Evolutionary conservation across 768 basidiomycete genomes (phyloP), one percentile per base, ranked within the genome.

Genomic region (Trametes maxima): DNA sequence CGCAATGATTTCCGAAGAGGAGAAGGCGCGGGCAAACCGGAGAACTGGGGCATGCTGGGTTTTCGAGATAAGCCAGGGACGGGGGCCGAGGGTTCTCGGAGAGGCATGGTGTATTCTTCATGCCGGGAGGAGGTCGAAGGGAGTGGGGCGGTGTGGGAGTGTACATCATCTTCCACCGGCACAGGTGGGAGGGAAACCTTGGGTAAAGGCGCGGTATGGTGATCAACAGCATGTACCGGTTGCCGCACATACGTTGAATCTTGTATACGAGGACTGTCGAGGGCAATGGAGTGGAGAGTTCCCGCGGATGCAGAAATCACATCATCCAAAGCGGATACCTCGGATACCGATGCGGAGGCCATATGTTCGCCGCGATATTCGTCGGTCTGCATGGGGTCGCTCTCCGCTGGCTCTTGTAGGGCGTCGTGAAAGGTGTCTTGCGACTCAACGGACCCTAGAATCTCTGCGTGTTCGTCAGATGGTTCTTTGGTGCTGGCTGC

Each of bases 1-100:
- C 83, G 82, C 62, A 83, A 80, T 0, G 88, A 89, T 74, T 90
- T 92, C 24, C 86, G 84, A 51, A 90, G 74, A 4, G 88, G 85
- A 52, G 85, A 80, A 1, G 89, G 88, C 4, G 83, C 86, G 22
- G 89, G 88, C 33, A 91, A 78, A n/a, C 77, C 75, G 1, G 88
- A 85, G 66, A 90, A 86, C 42, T 78, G 77, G 0, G 80, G 56
- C 8, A 76, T 57, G 59, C 74, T 76, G 48, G 72, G 69, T 60
- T 82, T 86, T 24, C 78, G 76, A 45, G 33, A 73, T 55, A 33
- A 46, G 2, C 64, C 64, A 5, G 64, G 64, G 11, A 62, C 65
- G 33, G 55, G 59, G 13, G 40, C 67, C 13, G 73, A 66, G 3
- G 74, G 67, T 2, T 68, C 76, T 7, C 74, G 76, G 21, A 78